These are phyloP conservation scores for Rhizophagus sp. DNA, from an alignment of 192 early-diverging fungal species.

Conservation along the genomic window DNA sequence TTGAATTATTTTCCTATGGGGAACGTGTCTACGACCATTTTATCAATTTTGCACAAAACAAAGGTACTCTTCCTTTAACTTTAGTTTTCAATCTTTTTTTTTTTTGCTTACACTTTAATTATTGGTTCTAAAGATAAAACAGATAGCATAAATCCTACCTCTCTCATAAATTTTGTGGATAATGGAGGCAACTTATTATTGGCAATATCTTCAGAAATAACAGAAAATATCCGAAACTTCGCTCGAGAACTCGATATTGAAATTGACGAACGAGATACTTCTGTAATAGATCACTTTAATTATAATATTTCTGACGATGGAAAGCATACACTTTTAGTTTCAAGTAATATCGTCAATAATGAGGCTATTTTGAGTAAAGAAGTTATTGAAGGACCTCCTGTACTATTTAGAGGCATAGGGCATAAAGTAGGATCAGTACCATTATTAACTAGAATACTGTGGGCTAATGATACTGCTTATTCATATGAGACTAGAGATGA, in stretches of 20 bases:
- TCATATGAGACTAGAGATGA: conserved; percentile 55
- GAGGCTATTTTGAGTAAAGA: conserved; percentile 45
- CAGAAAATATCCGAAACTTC: conserved; percentile 75
- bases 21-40: conserved; percentile 79
- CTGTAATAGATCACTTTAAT: conserved; percentile 73
- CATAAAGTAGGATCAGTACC: conserved; percentile 67
- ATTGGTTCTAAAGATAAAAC: conserved; percentile 46
- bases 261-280: conserved; percentile 70
- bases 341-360: conserved; percentile 40
- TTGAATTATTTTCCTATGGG: conserved; percentile 59
- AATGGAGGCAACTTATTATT: conserved; percentile 89
- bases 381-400: conserved; percentile 40
- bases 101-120: not conserved
- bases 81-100: not conserved
- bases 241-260: conserved; percentile 89
- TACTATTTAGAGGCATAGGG: conserved; percentile 80
- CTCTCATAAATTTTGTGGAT: conserved; percentile 84
- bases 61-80: conserved; percentile 48
- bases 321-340: conserved; percentile 59
- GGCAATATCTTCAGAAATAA: conserved; percentile 63
- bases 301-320: conserved; percentile 44
- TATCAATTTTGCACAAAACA: conserved; percentile 76
- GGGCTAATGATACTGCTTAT: conserved; percentile 64
- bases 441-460: conserved; percentile 57
- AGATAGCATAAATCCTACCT: conserved; percentile 47